Percentiles rank a stretch among this genome's conserved stretches.
These are phyloP conservation scores for Crithidia expoeki DNA, from an alignment of 208 protist genomes.

Conservation along the genomic window DNA sequence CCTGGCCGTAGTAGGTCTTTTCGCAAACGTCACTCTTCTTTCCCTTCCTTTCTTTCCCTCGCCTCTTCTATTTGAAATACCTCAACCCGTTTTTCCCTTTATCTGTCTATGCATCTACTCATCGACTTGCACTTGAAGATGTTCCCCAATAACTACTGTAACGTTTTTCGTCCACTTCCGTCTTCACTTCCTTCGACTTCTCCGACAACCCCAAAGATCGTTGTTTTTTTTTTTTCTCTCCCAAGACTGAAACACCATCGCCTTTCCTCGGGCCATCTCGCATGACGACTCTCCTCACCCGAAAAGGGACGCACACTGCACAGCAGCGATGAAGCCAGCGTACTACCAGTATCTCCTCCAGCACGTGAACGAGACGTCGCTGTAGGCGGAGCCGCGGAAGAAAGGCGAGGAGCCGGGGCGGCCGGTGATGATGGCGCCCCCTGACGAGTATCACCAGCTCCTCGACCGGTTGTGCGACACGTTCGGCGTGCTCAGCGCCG, in stretches of 20 bases:
- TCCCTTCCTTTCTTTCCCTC: too few relatives aligned
- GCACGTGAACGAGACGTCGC: conserved; percentile 29
- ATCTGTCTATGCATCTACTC: too few relatives aligned
- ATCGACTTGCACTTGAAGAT: too few relatives aligned
- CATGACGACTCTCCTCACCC: neutral
- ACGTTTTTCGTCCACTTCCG: neutral
- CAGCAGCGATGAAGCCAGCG: conserved; percentile 18
- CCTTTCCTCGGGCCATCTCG: neutral
- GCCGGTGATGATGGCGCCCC: conserved; percentile 35
- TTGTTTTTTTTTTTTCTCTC: too few relatives aligned
- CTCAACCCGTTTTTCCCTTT: too few relatives aligned
- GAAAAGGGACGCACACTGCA: conserved; percentile 24
- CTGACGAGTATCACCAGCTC: conserved; percentile 47
- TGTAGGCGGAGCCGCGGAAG: conserved; percentile 28
- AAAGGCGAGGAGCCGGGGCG: conserved; percentile 17
- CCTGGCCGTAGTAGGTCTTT: too few relatives aligned
- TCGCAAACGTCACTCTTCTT: neutral
- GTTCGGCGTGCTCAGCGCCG: conserved; percentile 31
- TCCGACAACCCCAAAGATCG: neutral
- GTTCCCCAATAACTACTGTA: neutral
- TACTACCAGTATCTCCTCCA: conserved; percentile 44
- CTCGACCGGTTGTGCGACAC: conserved; percentile 44
- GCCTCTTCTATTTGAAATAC: too few relatives aligned
- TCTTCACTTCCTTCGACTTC: neutral
- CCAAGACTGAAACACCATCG: too few relatives aligned